These are phyloP conservation scores for Magnusiomyces tetraspermus DNA, from an alignment of 1,139 yeast species.

Conservation along the genomic window DNA sequence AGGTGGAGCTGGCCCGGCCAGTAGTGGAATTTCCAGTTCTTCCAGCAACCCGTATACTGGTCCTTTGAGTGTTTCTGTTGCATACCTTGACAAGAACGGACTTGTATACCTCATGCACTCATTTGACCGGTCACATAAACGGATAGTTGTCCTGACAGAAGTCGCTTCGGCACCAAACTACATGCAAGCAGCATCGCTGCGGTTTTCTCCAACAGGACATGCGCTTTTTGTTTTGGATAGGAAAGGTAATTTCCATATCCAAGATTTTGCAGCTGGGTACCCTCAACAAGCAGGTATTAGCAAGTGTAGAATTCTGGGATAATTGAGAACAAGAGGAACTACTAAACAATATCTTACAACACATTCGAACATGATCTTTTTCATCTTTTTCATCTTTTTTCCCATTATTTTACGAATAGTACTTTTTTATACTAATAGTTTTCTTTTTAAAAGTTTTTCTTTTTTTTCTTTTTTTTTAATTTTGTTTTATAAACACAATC, in stretches of 20 bases:
- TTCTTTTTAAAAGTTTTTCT: no score
- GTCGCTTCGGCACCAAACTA: slow-evolving; percentile 58
- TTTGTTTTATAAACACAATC: neutral
- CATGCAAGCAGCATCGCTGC: slow-evolving; percentile 62
- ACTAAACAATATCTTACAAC: no score
- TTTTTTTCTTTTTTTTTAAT: no score
- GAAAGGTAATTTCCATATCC: slow-evolving; percentile 65
- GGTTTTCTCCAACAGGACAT: slow-evolving; percentile 75
- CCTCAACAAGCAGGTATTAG: slow-evolving; percentile 74
- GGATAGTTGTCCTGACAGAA: slow-evolving; percentile 66
- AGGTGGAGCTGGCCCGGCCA: neutral
- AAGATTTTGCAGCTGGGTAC: slow-evolving; percentile 80
- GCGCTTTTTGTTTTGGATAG: slow-evolving; percentile 67
- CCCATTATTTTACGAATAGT: neutral
- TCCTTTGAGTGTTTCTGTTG: slow-evolving; percentile 50
- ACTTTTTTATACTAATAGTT: neutral
- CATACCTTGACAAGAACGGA: slow-evolving; percentile 71
- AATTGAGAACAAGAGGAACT: no score
- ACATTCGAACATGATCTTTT: no score
- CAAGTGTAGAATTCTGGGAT: slow-evolving; percentile 39
- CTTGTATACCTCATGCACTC: slow-evolving; percentile 59
- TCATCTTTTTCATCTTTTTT: no score
- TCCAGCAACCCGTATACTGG: no score
- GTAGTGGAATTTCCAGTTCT: neutral
- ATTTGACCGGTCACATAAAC: slow-evolving; percentile 41